These are phyloP conservation scores for Trametes cinnabarina DNA, from an alignment of 768 basidiomycete species.

Conservation along the genomic window DNA sequence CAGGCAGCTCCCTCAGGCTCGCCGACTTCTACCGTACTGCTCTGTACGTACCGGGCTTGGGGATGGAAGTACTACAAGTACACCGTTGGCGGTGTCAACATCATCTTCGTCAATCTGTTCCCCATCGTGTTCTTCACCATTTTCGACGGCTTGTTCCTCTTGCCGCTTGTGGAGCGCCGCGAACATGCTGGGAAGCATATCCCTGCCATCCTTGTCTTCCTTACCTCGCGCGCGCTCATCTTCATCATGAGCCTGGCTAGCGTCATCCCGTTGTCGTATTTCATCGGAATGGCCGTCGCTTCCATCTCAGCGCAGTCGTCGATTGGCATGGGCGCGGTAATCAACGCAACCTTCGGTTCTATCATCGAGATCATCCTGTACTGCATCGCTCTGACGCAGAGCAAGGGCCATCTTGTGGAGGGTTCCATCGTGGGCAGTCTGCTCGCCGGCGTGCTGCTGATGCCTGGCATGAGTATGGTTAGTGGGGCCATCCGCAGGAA, in stretches of 20 bases:
- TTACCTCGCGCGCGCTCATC: conserved; percentile 75
- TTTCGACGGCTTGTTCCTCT: conserved; percentile 83
- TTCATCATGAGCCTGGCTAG: conserved; percentile 83
- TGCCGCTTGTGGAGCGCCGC: conserved; percentile 64
- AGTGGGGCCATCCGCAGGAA: conserved; percentile 85
- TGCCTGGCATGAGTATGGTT: conserved; percentile 97
- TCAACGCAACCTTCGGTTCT: conserved; percentile 99
- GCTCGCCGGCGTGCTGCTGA: conserved; percentile 91
- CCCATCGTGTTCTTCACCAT: conserved; percentile 95
- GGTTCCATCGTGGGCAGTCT: conserved; percentile 95
- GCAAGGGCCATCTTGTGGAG: conserved; percentile 92
- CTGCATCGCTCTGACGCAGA: conserved; percentile 81
- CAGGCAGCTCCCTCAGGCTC: conserved; percentile 84
- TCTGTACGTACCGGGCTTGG: conserved; percentile 91
- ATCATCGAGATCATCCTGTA: conserved; percentile 97
- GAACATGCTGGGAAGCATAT: conserved; percentile 54
- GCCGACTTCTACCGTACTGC: conserved; percentile 82
- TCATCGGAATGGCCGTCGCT: conserved; percentile 99
- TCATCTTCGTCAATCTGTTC: conserved; percentile 93
- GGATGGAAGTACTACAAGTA: conserved; percentile 98
- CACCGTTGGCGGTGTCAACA: conserved; percentile 97
- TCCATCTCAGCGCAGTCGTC: conserved; percentile 98
- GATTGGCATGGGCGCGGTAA: conserved; percentile 99
- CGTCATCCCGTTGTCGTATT: conserved; percentile 96
- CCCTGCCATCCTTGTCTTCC: conserved; percentile 60